Conservation (phyloP, 108 stramenopile species). For the Nitzschia palea region DNA sequence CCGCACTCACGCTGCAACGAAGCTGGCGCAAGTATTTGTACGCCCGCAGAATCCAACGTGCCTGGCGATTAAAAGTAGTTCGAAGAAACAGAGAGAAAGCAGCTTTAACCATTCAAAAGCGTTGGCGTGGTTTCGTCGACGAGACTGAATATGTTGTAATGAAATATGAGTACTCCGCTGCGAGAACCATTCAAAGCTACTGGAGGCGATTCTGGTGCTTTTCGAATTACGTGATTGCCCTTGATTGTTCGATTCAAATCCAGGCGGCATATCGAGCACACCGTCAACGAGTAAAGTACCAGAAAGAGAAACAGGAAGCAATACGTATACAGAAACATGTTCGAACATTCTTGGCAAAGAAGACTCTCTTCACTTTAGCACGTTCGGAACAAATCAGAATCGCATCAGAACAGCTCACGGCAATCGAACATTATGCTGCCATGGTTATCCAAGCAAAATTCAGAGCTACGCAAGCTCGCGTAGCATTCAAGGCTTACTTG, state of each 20-base stretch:
- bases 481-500: constrained; percentile 15
- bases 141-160: constrained; percentile 61
- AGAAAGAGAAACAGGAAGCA: constrained; percentile 39
- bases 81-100: constrained; percentile 20
- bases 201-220: constrained; percentile 52
- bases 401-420: not conserved
- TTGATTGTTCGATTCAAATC: constrained; percentile 48
- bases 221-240: constrained; percentile 40
- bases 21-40: constrained; percentile 40
- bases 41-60: not conserved
- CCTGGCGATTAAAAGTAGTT: not conserved
- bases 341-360: constrained; percentile 44
- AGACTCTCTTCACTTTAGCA: not conserved
- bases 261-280: constrained; percentile 35
- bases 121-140: constrained; percentile 50
- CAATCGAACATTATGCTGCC: constrained; percentile 3
- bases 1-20: constrained; percentile 42
- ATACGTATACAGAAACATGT: constrained; percentile 41
- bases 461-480: constrained; percentile 13
- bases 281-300: constrained; percentile 11
- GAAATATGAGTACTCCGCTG: constrained; percentile 32
- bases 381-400: not conserved
- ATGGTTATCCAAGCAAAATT: constrained; percentile 19
- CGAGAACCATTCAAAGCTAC: constrained; percentile 39
- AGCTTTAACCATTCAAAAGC: constrained; percentile 21